Evolutionary conservation across 139 green algal genomes (phyloP), one percentile per base, ranked within the genome.

Genomic region (Limnomonas spitsbergensis): DNA sequence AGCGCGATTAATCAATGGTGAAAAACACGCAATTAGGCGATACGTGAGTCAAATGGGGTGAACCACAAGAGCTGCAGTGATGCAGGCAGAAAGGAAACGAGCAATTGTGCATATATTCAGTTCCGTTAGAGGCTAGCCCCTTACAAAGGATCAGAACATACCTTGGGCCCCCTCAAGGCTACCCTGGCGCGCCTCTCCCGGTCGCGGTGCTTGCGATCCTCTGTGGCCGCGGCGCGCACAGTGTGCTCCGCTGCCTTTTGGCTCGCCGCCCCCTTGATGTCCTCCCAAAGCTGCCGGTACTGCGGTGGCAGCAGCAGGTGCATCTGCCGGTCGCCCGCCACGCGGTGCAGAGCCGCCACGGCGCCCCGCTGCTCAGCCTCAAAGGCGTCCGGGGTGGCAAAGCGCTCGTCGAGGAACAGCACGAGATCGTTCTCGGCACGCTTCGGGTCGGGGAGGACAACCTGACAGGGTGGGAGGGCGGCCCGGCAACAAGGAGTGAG

Each of bases 391-490:
- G 24, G 39, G 14, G 70, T 32, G 3, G 27, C 7, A 27, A 74
- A 31, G 35, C 7, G n/a, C 7, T 78, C 77, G 36, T 88, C 85
- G 80, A 95, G 81, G 68, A 93, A 95, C 7, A 93, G 77, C n/a
- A 97, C 89, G 0, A 93, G 53, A 73, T 95, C 92, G 32, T 86
- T 81, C 39, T 96, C 87, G 20, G 39, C 52, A 31, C 82, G 70
- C 76, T 92, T 92, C 0, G 81, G 61, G 81, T 97, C 86, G 0
- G 87, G 88, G 61, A 97, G 77, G 38, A 97, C 89, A 31, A 95
- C 92, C 86, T 93, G 83, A 61, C 34, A 54, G 0, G n/a, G n/a
- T n/a, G n/a, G n/a, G n/a, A n/a, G n/a, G 9, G 61, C 7, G 61
- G n/a, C n/a, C 3, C 37, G 27, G 61, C 4, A 37, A 38, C 7